Conservation (phyloP, 768 basidiomycete genomes). For the Leccinellum albellum region DNA sequence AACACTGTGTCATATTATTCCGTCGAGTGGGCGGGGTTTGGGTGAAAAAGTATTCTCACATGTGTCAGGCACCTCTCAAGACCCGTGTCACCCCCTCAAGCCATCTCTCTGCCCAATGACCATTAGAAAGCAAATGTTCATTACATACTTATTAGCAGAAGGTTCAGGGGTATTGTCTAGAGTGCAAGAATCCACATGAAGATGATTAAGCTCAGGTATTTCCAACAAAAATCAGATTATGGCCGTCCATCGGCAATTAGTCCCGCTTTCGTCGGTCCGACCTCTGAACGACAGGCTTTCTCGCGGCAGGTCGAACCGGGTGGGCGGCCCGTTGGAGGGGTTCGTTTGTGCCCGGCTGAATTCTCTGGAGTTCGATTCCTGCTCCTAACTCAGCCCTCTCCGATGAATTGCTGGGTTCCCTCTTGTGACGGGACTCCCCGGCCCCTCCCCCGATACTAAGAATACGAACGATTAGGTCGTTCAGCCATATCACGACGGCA, state of each 20-base stretch:
- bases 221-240: slow-evolving; percentile 6
- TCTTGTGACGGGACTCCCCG: slow-evolving; percentile 20
- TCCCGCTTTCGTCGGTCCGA: slow-evolving; percentile 46
- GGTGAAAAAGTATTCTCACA: slow-evolving; percentile 28
- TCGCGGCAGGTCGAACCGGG: slow-evolving; percentile 10
- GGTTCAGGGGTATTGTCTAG: slow-evolving; percentile 13
- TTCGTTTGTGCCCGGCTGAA: slow-evolving; percentile 7
- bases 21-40: slow-evolving; percentile 91
- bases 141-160: slow-evolving; percentile 7
- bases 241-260: slow-evolving; percentile 19
- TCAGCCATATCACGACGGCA: slow-evolving; percentile 66
- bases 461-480: slow-evolving; percentile 62
- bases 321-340: slow-evolving; percentile 4
- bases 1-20: slow-evolving; percentile 69
- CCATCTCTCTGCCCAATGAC: not conserved
- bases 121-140: not conserved
- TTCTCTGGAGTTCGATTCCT: slow-evolving; percentile 28
- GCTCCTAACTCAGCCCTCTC: slow-evolving; percentile 65
- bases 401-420: slow-evolving; percentile 43
- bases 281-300: slow-evolving; percentile 22
- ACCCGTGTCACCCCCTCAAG: not conserved
- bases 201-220: slow-evolving; percentile 10
- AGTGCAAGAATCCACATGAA: slow-evolving; percentile 7
- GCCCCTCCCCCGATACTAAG: slow-evolving; percentile 51
- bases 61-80: not conserved